Conservation (phyloP, 257 asterid species). For the Verbena officinalis region DNA sequence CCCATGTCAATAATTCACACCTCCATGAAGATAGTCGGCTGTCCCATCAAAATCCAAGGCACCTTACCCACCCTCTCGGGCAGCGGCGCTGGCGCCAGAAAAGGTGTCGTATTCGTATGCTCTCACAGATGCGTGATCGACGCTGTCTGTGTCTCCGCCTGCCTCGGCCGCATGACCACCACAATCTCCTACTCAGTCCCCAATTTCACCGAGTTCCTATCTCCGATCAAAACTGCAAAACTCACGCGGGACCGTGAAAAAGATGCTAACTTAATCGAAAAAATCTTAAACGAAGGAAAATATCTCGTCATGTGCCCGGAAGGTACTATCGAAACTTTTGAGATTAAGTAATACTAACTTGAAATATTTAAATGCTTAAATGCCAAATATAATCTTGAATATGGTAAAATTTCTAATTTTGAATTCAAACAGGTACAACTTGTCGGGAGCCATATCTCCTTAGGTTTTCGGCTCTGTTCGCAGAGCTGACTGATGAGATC, state of each 20-base stretch:
- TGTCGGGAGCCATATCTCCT: slow-evolving; percentile 44
- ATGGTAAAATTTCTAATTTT: no score
- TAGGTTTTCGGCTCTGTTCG: slow-evolving; percentile 39
- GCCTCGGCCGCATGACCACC: slow-evolving; percentile 25
- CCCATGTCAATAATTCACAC: neutral
- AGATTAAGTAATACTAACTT: no score
- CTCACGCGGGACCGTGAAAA: slow-evolving; percentile 25
- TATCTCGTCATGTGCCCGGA: slow-evolving; percentile 35
- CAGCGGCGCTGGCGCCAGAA: neutral
- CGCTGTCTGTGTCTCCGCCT: slow-evolving; percentile 20
- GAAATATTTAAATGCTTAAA: no score
- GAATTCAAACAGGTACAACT: slow-evolving; percentile 47
- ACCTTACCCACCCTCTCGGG: slow-evolving; percentile 15
- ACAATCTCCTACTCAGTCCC: slow-evolving; percentile 34
- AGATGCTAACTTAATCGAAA: slow-evolving; percentile 33
- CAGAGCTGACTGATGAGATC: slow-evolving; percentile 34
- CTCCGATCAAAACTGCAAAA: slow-evolving; percentile 25
- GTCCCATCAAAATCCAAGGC: slow-evolving; percentile 23
- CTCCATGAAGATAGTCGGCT: neutral
- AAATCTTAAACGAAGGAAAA: slow-evolving; percentile 1
- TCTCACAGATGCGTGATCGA: slow-evolving; percentile 33
- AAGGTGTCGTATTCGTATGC: slow-evolving; percentile 28
- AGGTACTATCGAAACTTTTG: no score
- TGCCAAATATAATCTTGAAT: no score
- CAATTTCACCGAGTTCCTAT: neutral